Percentiles rank a stretch among this genome's conserved stretches.
phyloP scores from a whole-genome alignment of 108 stramenopile species.

The Cyclotella cryptica region DNA sequence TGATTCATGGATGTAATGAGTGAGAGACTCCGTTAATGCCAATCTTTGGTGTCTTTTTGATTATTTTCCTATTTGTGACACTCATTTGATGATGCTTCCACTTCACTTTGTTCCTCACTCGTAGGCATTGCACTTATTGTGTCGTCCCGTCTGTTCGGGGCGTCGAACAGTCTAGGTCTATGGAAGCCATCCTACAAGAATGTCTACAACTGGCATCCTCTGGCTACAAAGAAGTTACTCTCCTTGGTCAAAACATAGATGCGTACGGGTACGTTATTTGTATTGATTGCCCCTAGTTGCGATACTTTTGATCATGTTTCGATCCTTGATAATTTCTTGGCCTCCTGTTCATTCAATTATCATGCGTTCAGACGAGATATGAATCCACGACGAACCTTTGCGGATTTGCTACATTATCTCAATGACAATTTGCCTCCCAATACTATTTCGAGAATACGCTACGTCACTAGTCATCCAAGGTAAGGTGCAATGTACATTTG shows the following conservation, averaged over 20 bases:
- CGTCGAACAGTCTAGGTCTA: constrained; percentile 90
- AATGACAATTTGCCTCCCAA: constrained; percentile 61
- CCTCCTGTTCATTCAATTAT: too few species aligned
- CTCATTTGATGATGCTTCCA: constrained; percentile 32
- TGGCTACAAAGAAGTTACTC: constrained; percentile 89
- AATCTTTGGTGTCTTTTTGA: background rate
- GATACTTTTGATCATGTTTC: too few species aligned
- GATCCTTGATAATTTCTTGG: too few species aligned
- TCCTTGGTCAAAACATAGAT: constrained; percentile 96
- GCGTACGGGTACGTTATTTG: constrained; percentile 69
- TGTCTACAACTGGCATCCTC: constrained; percentile 64
- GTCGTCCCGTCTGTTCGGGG: constrained; percentile 90
- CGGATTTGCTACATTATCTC: constrained; percentile 83
- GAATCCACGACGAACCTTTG: constrained; percentile 86
- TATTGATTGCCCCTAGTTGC: too few species aligned
- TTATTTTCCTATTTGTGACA: background rate
- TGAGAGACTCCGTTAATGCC: background rate
- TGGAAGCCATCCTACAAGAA: constrained; percentile 87
- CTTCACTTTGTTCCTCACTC: background rate
- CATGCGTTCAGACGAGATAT: constrained; percentile 93
- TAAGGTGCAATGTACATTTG: background rate
- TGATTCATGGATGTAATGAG: constrained; percentile 85
- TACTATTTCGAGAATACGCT: constrained; percentile 74
- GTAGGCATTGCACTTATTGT: constrained; percentile 90
- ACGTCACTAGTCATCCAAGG: constrained; percentile 90